A percentile compares a stretch with the other conserved stretches of the same genome.
phyloP scores from a whole-genome alignment of 139 green algal genomes.

The Eudorina sp. region DNA sequence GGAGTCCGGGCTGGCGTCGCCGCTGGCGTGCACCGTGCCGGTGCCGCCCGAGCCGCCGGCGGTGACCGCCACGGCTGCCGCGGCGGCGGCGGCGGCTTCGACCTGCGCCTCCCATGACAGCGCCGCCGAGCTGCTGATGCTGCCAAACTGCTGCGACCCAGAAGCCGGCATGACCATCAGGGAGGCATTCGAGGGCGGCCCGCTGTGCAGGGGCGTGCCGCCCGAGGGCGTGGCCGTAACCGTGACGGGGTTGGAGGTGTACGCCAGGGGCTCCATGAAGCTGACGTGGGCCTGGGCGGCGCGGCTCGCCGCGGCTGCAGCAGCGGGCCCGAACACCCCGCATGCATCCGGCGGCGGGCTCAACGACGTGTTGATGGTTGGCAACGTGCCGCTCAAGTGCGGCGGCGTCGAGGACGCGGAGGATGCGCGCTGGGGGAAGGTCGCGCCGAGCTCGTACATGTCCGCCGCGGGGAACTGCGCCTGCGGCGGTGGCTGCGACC shows the following conservation, averaged over 20 bases:
- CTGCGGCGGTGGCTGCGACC: background rate
- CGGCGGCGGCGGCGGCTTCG: background rate
- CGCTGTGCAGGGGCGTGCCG: slow-evolving; percentile 1
- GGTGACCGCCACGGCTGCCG: background rate
- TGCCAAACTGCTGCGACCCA: background rate
- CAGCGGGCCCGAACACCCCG: background rate
- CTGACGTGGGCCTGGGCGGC: background rate
- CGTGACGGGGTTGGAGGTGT: background rate
- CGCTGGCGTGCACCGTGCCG: background rate
- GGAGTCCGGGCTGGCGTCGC: slow-evolving; percentile 9
- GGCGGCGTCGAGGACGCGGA: background rate
- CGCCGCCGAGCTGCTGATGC: background rate
- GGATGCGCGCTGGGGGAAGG: background rate
- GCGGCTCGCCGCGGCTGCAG: background rate
- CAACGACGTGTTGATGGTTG: background rate
- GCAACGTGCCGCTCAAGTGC: background rate
- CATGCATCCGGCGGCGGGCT: background rate
- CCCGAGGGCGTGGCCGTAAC: background rate
- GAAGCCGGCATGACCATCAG: background rate
- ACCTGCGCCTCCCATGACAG: background rate
- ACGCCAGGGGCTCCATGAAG: background rate
- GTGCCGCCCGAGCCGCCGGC: background rate
- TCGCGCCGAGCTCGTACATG: background rate
- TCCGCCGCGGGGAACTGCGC: background rate
- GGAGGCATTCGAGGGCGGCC: background rate